Percentiles rank a stretch among this genome's conserved stretches.
Conservation (phyloP, 805 yeast genomes). For the Saccharomycopsis amapae region DNA sequence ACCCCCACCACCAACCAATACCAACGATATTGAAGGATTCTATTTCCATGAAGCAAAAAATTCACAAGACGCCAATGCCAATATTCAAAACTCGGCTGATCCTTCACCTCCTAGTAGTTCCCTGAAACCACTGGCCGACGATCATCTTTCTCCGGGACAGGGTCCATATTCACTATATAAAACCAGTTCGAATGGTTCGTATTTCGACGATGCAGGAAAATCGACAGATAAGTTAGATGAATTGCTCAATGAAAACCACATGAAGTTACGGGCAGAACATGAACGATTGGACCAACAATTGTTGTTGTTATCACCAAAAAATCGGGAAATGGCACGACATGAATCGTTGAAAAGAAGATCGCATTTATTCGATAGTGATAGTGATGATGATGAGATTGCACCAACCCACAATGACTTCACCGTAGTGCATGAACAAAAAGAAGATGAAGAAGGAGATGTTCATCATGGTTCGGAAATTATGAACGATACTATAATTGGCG, state of each 20-base stretch:
- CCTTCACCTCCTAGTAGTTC: background rate
- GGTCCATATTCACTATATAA: no score
- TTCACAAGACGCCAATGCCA: no score
- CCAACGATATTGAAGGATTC: slow-evolving; percentile 12
- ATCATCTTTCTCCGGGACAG: no score
- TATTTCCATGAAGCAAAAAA: background rate
- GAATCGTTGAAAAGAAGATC: slow-evolving; percentile 12
- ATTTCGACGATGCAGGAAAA: slow-evolving; percentile 1
- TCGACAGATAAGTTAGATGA: slow-evolving; percentile 8
- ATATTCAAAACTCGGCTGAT: background rate
- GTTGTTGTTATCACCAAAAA: slow-evolving; percentile 14
- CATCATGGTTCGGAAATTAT: no score
- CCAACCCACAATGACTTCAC: no score
- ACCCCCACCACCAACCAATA: slow-evolving; percentile 4
- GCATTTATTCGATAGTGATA: no score
- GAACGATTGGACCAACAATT: slow-evolving; percentile 15
- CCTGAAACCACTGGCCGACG: no score
- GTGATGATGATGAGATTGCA: no score
- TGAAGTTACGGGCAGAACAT: slow-evolving; percentile 9
- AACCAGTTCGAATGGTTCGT: background rate
- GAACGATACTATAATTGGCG: no score
- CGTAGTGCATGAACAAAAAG: no score
- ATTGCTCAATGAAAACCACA: slow-evolving; percentile 11
- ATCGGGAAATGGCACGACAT: slow-evolving; percentile 12
- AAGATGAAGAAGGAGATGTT: no score